A percentile compares a stretch with the other conserved stretches of the same genome.
phyloP scores from a whole-genome alignment of 352 stramenopile genomes.

The Pythium aquatile region DNA sequence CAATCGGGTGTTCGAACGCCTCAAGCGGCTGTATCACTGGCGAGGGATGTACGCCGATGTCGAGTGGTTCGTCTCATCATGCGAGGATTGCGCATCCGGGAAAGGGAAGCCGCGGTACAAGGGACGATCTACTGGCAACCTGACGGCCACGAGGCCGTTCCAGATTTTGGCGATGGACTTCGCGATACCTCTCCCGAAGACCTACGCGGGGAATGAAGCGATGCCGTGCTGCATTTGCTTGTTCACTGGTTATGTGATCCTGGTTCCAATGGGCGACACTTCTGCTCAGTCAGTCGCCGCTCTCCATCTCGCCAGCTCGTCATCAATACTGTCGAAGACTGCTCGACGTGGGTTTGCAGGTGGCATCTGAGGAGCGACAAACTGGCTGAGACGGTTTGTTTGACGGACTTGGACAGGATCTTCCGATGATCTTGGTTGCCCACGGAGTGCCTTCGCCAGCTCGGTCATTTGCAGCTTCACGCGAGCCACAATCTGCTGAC shows the following conservation, averaged over 20 bases:
- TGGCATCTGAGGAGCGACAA: too few relatives aligned
- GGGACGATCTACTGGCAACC: constrained; percentile 7
- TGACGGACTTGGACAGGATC: too few relatives aligned
- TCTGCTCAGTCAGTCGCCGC: too few relatives aligned
- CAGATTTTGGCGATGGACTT: constrained; percentile 15
- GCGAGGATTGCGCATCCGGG: constrained; percentile 4
- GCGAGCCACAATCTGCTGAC: too few relatives aligned
- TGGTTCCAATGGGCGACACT: not conserved
- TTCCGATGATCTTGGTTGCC: too few relatives aligned
- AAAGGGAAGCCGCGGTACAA: constrained; percentile 19
- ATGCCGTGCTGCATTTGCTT: constrained; percentile 8
- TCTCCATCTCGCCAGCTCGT: too few relatives aligned
- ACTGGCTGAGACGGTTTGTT: too few relatives aligned
- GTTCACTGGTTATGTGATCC: constrained; percentile 12
- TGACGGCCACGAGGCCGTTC: constrained; percentile 4
- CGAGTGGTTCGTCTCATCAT: constrained; percentile 5
- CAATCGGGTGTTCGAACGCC: not conserved
- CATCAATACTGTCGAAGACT: too few relatives aligned
- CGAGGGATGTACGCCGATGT: constrained; percentile 9
- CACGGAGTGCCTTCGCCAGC: too few relatives aligned
- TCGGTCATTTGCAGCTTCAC: too few relatives aligned
- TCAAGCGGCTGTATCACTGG: not conserved
- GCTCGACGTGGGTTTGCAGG: too few relatives aligned
- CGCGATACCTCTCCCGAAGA: constrained; percentile 6
- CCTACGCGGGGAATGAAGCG: constrained; percentile 1